A percentile compares a stretch with the other conserved stretches of the same genome.
Evolutionary conservation across 768 basidiomycete genomes (phyloP).

Genomic region (Cystobasidium ongulense): DNA sequence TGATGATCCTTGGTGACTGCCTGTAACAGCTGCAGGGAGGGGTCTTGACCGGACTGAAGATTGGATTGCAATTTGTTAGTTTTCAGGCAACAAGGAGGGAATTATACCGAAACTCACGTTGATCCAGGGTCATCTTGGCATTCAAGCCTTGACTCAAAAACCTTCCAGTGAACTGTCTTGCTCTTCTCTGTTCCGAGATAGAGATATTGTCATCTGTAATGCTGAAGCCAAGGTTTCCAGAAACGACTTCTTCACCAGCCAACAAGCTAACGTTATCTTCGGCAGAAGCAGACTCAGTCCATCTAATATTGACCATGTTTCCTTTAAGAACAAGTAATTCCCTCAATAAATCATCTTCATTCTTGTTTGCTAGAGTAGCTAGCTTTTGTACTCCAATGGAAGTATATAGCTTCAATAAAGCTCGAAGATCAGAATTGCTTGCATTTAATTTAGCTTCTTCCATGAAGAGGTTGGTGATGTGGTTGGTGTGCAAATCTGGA

Average conservation of each 20-base stretch:
- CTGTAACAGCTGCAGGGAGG: conserved; percentile 10
- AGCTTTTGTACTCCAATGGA: conserved; percentile 85
- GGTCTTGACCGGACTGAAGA: conserved; percentile 4
- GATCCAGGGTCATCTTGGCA: conserved; percentile 17
- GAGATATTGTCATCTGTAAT: conserved; percentile 53
- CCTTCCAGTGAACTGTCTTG: conserved; percentile 26
- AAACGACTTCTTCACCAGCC: conserved; percentile 76
- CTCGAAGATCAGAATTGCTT: conserved; percentile 73
- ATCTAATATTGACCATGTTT: conserved; percentile 65
- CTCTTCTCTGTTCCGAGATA: conserved; percentile 29
- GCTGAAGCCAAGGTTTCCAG: conserved; percentile 89
- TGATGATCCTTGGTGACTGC: neutral
- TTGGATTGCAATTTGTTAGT: neutral
- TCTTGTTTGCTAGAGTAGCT: conserved; percentile 78
- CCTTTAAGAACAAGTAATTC: conserved; percentile 97
- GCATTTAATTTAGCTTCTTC: conserved; percentile 66
- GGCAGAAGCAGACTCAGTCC: conserved; percentile 46
- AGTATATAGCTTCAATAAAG: conserved; percentile 90
- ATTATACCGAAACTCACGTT: conserved; percentile 17
- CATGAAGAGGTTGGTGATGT: conserved; percentile 77
- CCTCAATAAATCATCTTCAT: conserved; percentile 89
- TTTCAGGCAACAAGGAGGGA: neutral
- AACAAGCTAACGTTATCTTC: conserved; percentile 50
- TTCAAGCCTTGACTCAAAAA: conserved; percentile 6
- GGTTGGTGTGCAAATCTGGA: conserved; percentile 62